These are phyloP conservation scores for Malus hybrid DNA, from an alignment of 331 rosid genomes.

Conservation along the genomic window DNA sequence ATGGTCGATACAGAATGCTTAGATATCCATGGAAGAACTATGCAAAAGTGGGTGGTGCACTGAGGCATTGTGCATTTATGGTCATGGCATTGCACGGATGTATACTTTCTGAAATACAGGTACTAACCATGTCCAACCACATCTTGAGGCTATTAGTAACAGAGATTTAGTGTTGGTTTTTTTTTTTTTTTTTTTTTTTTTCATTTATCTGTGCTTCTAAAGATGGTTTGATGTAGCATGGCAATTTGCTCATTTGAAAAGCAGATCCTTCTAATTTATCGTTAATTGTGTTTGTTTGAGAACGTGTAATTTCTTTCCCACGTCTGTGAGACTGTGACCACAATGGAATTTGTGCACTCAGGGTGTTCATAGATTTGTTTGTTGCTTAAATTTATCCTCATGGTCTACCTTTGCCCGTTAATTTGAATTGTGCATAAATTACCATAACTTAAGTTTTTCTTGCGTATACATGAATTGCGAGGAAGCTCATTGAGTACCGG, in stretches of 20 bases:
- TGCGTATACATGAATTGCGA: neutral
- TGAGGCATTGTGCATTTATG: slow-evolving; percentile 88
- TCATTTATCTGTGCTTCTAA: neutral
- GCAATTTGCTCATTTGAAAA: neutral
- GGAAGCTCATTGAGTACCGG: neutral
- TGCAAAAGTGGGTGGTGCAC: slow-evolving; percentile 83
- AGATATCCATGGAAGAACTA: slow-evolving; percentile 89
- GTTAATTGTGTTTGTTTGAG: neutral
- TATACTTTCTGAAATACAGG: slow-evolving; percentile 96
- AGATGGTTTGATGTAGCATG: neutral
- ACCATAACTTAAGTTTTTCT: neutral
- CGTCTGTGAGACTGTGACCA: neutral
- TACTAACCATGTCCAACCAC: slow-evolving; percentile 17
- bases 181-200: neutral
- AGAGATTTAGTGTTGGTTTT: neutral
- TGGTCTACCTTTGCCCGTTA: neutral
- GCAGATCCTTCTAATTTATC: neutral
- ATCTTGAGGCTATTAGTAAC: neutral
- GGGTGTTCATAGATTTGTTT: neutral
- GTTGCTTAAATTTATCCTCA: neutral
- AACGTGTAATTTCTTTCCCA: neutral
- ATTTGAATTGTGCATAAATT: neutral
- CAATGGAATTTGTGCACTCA: too few species aligned
- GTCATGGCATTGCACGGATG: slow-evolving; percentile 99
- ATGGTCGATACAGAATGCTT: slow-evolving; percentile 74